Evolutionary conservation across 495 filamentous ascomycete species (phyloP).

Genomic region (Hyaloscypha bicolor): DNA sequence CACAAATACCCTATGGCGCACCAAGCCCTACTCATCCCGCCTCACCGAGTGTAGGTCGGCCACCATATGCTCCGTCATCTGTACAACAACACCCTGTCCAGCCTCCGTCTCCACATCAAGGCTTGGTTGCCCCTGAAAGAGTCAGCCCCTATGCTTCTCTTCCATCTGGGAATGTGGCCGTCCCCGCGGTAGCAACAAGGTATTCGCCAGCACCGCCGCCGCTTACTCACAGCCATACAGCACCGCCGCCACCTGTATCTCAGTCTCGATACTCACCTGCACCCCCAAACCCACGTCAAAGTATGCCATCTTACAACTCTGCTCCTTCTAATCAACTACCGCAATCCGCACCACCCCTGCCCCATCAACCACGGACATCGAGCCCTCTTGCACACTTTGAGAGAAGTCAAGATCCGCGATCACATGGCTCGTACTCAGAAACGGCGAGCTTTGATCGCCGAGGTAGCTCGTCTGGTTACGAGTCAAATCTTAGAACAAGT

Average conservation of each 20-base stretch:
- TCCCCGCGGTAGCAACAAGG: constrained; percentile 47
- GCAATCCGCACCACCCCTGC: constrained; percentile 42
- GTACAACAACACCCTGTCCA: constrained; percentile 35
- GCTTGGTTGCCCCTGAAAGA: constrained; percentile 56
- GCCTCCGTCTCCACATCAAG: constrained; percentile 35
- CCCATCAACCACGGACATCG: constrained; percentile 82
- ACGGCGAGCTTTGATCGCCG: constrained; percentile 42
- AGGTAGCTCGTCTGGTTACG: constrained; percentile 49
- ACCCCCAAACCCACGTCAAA: constrained; percentile 41
- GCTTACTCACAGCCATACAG: constrained; percentile 30
- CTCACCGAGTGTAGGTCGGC: constrained; percentile 12
- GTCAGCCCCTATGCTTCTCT: constrained; percentile 64
- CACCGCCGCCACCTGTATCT: constrained; percentile 32
- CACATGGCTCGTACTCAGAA: constrained; percentile 35
- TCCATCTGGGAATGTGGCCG: constrained; percentile 31
- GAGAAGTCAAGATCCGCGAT: constrained; percentile 42
- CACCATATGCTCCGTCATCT: constrained; percentile 33
- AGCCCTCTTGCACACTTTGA: constrained; percentile 78
- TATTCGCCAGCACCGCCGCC: constrained; percentile 67
- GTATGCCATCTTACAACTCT: constrained; percentile 42
- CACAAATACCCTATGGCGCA: constrained; percentile 30
- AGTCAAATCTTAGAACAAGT: constrained; percentile 46
- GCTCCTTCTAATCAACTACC: constrained; percentile 36
- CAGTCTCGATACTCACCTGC: constrained; percentile 56
- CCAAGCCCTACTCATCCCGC: constrained; percentile 33